phyloP scores from a whole-genome alignment of 345 rosid genomes.

The Aurinia saxatilis region DNA sequence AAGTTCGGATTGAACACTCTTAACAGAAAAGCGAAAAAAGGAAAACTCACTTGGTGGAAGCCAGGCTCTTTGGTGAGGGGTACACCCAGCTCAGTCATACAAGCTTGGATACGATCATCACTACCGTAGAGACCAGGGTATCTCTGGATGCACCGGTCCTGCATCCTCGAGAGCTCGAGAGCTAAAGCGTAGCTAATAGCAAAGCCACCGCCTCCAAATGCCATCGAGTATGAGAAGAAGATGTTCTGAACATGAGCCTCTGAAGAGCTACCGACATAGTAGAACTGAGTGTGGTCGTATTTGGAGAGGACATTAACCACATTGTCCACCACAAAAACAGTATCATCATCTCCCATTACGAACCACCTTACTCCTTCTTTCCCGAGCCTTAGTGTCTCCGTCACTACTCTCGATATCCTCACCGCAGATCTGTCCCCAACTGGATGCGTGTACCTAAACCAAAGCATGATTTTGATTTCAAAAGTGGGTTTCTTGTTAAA shows the following conservation, averaged over 20 bases:
- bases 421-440: constrained; percentile 67
- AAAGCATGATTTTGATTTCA: neutral
- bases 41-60: constrained; percentile 62
- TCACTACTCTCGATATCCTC: constrained; percentile 67
- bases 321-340: constrained; percentile 59
- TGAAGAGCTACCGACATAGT: constrained; percentile 71
- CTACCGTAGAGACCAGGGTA: constrained; percentile 77
- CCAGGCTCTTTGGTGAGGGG: constrained; percentile 74
- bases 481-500: neutral
- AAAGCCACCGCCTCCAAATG: constrained; percentile 80
- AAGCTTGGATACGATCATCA: constrained; percentile 79
- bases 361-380: constrained; percentile 70
- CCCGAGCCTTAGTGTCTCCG: constrained; percentile 61
- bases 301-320: constrained; percentile 52
- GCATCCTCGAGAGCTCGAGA: constrained; percentile 54
- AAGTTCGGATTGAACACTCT: too few species aligned
- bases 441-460: constrained; percentile 44
- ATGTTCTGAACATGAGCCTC: constrained; percentile 81
- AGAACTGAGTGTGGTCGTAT: constrained; percentile 58
- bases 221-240: constrained; percentile 69
- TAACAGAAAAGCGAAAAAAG: neutral
- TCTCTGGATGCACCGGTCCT: constrained; percentile 69
- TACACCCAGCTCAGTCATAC: constrained; percentile 80
- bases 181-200: constrained; percentile 81
- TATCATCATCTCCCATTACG: constrained; percentile 87